phyloP scores from a whole-genome alignment of 441 rosid species.

The Adansonia madagascariensis region DNA sequence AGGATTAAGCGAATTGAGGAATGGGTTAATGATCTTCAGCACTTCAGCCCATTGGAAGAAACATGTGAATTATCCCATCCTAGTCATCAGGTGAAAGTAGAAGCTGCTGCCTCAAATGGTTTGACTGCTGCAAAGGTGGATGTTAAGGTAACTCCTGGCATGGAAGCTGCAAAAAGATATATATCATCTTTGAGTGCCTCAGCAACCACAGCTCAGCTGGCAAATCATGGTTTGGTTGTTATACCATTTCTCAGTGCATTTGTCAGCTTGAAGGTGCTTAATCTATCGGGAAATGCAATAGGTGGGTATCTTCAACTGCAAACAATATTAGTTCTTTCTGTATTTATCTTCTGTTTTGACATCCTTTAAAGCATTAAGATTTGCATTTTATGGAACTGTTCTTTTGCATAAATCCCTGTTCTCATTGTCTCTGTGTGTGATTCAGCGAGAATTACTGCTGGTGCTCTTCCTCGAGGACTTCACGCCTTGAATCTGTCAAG shows the following conservation, averaged over 20 bases:
- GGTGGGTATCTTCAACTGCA: conserved; percentile 46
- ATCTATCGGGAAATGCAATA: conserved; percentile 88
- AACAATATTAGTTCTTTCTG: conserved; percentile 3
- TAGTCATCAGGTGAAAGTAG: conserved; percentile 39
- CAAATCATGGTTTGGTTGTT: conserved; percentile 64
- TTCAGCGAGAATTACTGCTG: conserved; percentile 78
- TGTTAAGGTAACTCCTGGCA: conserved; percentile 58
- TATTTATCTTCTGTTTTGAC: conserved; percentile 5
- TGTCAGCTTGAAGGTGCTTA: conserved; percentile 74
- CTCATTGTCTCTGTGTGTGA: conserved; percentile 18
- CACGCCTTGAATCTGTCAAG: conserved; percentile 76
- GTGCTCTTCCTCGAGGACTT: conserved; percentile 93
- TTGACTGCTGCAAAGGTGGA: conserved; percentile 48
- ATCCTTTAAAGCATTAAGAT: background rate
- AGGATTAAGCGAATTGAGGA: conserved; percentile 75
- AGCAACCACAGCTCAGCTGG: conserved; percentile 76
- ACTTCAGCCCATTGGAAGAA: conserved; percentile 58
- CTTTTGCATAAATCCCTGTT: background rate
- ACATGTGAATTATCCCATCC: conserved; percentile 39
- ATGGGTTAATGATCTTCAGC: conserved; percentile 83
- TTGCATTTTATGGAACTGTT: background rate
- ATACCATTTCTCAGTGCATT: conserved; percentile 85
- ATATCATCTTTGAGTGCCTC: conserved; percentile 66
- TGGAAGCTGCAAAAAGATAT: conserved; percentile 78
- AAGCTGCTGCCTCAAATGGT: conserved; percentile 35